Evolutionary conservation across 371 early-diverging fungal genomes (phyloP).

Genomic region (Paraphysoderma sedebokerense): DNA sequence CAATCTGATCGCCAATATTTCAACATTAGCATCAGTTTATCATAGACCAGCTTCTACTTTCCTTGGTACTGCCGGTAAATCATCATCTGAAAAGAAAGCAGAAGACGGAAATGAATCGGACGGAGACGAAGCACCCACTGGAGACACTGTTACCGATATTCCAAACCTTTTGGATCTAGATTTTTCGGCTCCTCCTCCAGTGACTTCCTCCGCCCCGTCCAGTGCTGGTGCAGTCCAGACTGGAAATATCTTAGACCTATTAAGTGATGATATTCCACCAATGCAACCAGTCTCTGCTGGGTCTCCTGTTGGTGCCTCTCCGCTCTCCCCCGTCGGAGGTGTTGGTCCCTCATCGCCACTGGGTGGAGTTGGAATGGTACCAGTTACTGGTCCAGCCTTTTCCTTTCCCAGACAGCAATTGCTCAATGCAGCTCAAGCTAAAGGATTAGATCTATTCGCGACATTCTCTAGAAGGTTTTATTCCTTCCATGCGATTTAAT

Average conservation of each 20-base stretch:
- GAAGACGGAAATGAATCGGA: slow-evolving; percentile 10
- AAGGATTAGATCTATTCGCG: background rate
- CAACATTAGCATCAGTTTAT: slow-evolving; percentile 78
- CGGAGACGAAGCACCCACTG: background rate
- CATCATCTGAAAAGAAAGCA: slow-evolving; percentile 5
- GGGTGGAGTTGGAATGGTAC: background rate
- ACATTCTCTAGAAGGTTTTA: too few relatives aligned
- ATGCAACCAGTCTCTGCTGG: background rate
- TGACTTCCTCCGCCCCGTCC: slow-evolving; percentile 1
- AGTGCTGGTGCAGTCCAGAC: background rate
- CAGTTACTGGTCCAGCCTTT: background rate
- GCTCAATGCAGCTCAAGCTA: background rate
- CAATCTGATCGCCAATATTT: slow-evolving; percentile 70
- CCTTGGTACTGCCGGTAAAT: slow-evolving; percentile 35
- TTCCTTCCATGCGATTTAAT: too few relatives aligned
- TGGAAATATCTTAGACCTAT: background rate
- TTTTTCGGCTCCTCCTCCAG: slow-evolving; percentile 16
- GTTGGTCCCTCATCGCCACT: background rate
- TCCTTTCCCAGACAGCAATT: background rate
- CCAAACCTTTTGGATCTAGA: slow-evolving; percentile 35
- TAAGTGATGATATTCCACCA: background rate
- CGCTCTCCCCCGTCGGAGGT: background rate
- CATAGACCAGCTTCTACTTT: slow-evolving; percentile 75
- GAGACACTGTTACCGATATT: background rate
- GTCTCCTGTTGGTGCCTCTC: background rate